Conservation (phyloP, 495 filamentous ascomycete species). For the Annulohypoxylon nitens region DNA sequence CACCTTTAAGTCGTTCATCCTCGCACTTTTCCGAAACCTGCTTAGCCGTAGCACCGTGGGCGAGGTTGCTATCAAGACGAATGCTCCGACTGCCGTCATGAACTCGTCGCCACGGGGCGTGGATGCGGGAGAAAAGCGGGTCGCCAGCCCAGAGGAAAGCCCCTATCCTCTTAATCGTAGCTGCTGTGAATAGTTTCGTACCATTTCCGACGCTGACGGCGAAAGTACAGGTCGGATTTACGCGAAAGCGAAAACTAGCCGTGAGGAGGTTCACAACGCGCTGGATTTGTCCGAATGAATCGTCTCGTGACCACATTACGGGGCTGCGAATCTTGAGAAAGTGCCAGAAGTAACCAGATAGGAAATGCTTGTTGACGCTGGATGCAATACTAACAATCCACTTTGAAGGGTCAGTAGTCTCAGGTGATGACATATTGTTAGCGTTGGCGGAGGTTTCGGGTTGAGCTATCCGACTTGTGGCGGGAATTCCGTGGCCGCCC, state of each 20-base stretch:
- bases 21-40: background rate
- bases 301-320: slow-evolving; percentile 30
- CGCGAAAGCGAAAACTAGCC: slow-evolving; percentile 43
- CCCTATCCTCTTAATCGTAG: slow-evolving; percentile 51
- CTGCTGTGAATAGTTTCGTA: slow-evolving; percentile 39
- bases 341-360: slow-evolving; percentile 32
- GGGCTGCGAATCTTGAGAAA: slow-evolving; percentile 43
- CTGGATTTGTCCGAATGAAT: slow-evolving; percentile 34
- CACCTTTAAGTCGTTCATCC: background rate
- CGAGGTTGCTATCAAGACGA: slow-evolving; percentile 29
- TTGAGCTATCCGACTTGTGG: background rate
- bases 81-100: slow-evolving; percentile 19
- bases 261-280: slow-evolving; percentile 48
- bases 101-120: slow-evolving; percentile 40
- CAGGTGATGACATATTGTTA: background rate
- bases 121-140: slow-evolving; percentile 53
- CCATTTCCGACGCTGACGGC: slow-evolving; percentile 58
- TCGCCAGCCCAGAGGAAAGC: slow-evolving; percentile 56
- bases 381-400: slow-evolving; percentile 31
- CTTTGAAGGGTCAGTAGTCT: background rate
- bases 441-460: background rate
- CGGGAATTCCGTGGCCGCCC: slow-evolving; percentile 29
- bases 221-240: slow-evolving; percentile 53
- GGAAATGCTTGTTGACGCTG: slow-evolving; percentile 16
- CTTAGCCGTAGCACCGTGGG: background rate